A percentile compares a stretch with the other conserved stretches of the same genome.
These are phyloP conservation scores for Ophiostoma angusticollis DNA, from an alignment of 2,329 filamentous ascomycete species.

Conservation along the genomic window DNA sequence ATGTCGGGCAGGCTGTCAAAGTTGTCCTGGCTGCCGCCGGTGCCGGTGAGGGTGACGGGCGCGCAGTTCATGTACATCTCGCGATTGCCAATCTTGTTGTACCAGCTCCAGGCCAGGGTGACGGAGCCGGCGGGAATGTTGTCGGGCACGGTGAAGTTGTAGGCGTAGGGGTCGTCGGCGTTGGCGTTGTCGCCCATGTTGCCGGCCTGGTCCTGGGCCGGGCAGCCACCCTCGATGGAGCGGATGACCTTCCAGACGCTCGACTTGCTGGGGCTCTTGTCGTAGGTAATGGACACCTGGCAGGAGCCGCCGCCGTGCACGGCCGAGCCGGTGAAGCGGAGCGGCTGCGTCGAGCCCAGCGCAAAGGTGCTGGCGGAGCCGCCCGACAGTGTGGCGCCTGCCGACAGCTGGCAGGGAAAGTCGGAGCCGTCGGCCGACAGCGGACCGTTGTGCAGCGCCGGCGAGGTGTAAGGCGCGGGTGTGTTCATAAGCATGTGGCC, in stretches of 20 bases:
- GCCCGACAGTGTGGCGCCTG: conserved; percentile 32
- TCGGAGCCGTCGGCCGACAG: conserved; percentile 46
- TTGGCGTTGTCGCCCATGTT: conserved; percentile 42
- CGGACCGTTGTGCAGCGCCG: conserved; percentile 45
- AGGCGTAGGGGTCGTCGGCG: conserved; percentile 38
- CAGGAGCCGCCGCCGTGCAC: conserved; percentile 87
- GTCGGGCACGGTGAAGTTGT: conserved; percentile 58
- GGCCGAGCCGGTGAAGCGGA: conserved; percentile 59
- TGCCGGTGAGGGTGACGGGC: conserved; percentile 51
- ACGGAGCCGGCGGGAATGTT: conserved; percentile 64
- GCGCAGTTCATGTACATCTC: conserved; percentile 99
- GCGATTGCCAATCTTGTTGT: conserved; percentile 83
- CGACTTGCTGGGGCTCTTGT: conserved; percentile 50
- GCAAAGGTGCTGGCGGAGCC: conserved; percentile 45
- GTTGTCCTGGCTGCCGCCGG: conserved; percentile 33
- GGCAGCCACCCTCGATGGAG: conserved; percentile 77
- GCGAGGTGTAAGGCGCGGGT: conserved; percentile 48
- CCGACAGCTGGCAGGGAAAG: conserved; percentile 72
- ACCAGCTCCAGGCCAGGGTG: conserved; percentile 85
- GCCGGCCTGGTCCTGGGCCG: conserved; percentile 41
- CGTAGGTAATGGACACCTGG: conserved; percentile 76
- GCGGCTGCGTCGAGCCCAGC: conserved; percentile 46
- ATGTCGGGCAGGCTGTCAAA: conserved; percentile 56
- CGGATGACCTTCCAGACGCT: conserved; percentile 81
- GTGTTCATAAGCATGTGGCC: conserved; percentile 66